Conservation (phyloP, 1,284 basidiomycete species). For the Cutaneotrichosporon dermatis region DNA sequence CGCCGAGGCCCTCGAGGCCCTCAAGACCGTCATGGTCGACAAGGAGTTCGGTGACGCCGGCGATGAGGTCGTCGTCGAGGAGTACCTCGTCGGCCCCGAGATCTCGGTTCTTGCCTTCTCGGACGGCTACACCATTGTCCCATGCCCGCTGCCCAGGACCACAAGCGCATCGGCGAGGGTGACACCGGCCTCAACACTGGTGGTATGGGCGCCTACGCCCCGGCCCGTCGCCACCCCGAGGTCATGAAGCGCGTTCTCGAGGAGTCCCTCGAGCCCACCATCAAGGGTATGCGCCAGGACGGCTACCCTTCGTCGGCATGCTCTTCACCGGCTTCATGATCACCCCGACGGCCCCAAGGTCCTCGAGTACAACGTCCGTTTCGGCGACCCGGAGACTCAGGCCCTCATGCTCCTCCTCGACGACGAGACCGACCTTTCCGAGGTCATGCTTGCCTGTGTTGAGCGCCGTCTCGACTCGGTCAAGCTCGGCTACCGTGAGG, state of each 20-base stretch:
- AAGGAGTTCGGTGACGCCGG: conserved; percentile 86
- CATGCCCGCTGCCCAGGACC: conserved; percentile 93
- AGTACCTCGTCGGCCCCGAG: conserved; percentile 84
- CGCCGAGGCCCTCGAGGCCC: conserved; percentile 73
- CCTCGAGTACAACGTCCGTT: conserved; percentile 97
- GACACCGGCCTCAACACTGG: conserved; percentile 93
- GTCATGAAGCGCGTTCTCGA: conserved; percentile 73
- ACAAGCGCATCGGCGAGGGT: conserved; percentile 96
- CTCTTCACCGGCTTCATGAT: conserved; percentile 97
- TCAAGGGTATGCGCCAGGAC: conserved; percentile 92
- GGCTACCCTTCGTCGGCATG: conserved; percentile 90
- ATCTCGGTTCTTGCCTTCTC: conserved; percentile 92
- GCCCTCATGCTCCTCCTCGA: conserved; percentile 79
- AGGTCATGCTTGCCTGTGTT: conserved; percentile 78
- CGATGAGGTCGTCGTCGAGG: conserved; percentile 84
- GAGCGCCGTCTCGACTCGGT: conserved; percentile 88
- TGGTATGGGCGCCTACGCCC: conserved; percentile 97
- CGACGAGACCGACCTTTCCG: conserved; percentile 74
- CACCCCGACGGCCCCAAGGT: conserved; percentile 86
- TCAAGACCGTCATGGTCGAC: conserved; percentile 81
- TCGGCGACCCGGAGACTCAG: conserved; percentile 98
- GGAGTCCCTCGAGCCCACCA: conserved; percentile 77
- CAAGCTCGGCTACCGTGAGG: conserved; percentile 64
- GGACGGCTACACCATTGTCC: conserved; percentile 89
- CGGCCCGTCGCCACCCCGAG: conserved; percentile 80